A percentile compares a stretch with the other conserved stretches of the same genome.
phyloP scores from a whole-genome alignment of 2,329 filamentous ascomycete genomes.

The Microsporum ferrugineum region DNA sequence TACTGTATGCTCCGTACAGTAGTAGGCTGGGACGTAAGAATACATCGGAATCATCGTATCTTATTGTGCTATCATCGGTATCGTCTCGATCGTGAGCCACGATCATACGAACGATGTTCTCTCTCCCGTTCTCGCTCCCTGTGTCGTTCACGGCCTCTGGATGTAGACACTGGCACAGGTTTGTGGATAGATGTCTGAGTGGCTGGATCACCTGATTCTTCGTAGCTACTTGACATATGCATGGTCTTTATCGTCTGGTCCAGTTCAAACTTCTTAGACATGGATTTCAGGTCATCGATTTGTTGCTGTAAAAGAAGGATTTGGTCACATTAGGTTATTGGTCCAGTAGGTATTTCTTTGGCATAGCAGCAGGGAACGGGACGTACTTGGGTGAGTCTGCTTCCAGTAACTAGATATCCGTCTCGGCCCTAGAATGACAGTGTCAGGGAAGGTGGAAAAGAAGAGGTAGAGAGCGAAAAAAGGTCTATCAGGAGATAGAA shows the following conservation, averaged over 20 bases:
- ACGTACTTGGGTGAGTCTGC: conserved; percentile 36
- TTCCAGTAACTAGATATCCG: conserved; percentile 38
- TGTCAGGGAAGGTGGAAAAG: neutral
- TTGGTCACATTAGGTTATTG: conserved; percentile 7
- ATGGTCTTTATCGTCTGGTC: conserved; percentile 38
- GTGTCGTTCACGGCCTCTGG: conserved; percentile 20
- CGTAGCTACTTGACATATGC: conserved; percentile 14
- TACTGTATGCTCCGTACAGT: neutral
- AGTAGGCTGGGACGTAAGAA: neutral
- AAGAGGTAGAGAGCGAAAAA: neutral
- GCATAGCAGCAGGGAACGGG: neutral
- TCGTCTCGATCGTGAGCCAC: conserved; percentile 10
- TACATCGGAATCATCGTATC: neutral
- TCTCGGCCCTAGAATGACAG: conserved; percentile 34
- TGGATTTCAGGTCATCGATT: conserved; percentile 38
- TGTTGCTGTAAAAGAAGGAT: conserved; percentile 28
- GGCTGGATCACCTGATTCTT: conserved; percentile 17
- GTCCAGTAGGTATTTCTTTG: neutral
- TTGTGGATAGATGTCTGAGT: conserved; percentile 35
- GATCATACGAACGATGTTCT: conserved; percentile 11
- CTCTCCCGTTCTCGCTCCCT: conserved; percentile 12
- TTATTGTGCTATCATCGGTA: conserved; percentile 11
- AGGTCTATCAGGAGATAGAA: conserved; percentile 2
- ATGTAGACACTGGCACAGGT: conserved; percentile 26
- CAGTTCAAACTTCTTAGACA: conserved; percentile 39